A percentile compares a stretch with the other conserved stretches of the same genome.
Conservation (phyloP, 2,329 filamentous ascomycete species). For the Akanthomyces uredinophilus region DNA sequence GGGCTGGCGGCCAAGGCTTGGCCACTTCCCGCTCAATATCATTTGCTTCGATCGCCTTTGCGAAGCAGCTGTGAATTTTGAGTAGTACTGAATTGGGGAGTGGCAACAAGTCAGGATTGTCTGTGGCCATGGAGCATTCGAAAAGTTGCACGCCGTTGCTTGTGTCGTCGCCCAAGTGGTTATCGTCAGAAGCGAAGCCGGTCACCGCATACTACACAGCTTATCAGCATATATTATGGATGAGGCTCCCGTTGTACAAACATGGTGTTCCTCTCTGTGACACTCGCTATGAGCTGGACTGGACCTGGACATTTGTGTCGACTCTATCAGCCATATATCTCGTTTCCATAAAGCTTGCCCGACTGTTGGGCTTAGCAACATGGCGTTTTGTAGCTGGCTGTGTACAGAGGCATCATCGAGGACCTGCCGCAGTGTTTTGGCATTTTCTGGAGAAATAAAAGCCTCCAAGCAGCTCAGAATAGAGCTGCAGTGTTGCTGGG, state of each 20-base stretch:
- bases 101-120: not conserved
- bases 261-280: not conserved
- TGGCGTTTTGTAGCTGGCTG: not conserved
- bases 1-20: not conserved
- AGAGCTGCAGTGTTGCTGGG: not conserved
- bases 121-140: not conserved
- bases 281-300: not conserved
- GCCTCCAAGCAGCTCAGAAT: not conserved
- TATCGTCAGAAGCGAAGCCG: not conserved
- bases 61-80: not conserved
- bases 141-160: not conserved
- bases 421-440: not conserved
- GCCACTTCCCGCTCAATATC: not conserved
- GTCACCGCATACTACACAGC: not conserved
- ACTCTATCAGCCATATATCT: not conserved
- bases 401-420: not conserved
- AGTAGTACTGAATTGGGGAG: not conserved
- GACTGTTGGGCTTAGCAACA: not conserved
- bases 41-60: not conserved
- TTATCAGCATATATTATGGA: not conserved
- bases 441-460: not conserved
- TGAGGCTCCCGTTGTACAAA: not conserved
- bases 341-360: not conserved
- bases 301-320: not conserved
- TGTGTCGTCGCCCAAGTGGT: not conserved